Evolutionary conservation across 2,329 filamentous ascomycete species (phyloP), one percentile per base, ranked within the genome.

Genomic region (Penicillium sp.): DNA sequence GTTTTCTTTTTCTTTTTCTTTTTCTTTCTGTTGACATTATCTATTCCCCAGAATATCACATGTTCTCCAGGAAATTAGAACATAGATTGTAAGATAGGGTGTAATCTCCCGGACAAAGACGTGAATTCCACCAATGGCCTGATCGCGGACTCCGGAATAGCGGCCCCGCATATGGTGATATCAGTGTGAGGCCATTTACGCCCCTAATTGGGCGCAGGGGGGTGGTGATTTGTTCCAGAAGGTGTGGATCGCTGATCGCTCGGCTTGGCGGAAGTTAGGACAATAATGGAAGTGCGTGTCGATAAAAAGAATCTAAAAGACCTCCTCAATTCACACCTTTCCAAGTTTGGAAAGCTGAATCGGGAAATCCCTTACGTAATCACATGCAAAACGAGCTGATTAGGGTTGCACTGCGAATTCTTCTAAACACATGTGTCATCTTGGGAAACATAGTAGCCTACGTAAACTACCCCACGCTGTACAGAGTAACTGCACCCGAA

Each of bases 231-330:
- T 59, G 29, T 66, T 66, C 64, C 60, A 65, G 64, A 66, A 66
- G 64, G 53, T 65, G 64, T 64, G 64, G 64, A 64, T 57, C 60
- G 63, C 42, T 49, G 64, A 66, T 66, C 64, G 10, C 52, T 62
- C 62, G 55, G 48, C 63, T 65, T 65, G 64, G 60, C 60, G 42
- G 24, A 8, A 14, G 20, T 37, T 43, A 44, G 43, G 26, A 37
- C 16, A 42, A 38, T 57, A 45, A 11, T 1, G 9, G 18, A 20
- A 32, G 48, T 56, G 52, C 24, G 56, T 60, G 55, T 24, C 22
- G 3, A 7, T 43, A 26, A 4, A 20, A 26, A 2, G 10, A 26
- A 26, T 26, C 24, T 26, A 8, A 26, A 26, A 26, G 24, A n/a
- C n/a, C n/a, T n/a, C n/a, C n/a, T n/a, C n/a, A 16, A 16, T 24